A percentile compares a stretch with the other conserved stretches of the same genome.
Conservation (phyloP, 352 stramenopile species). For the Globisporangium radiosum region DNA sequence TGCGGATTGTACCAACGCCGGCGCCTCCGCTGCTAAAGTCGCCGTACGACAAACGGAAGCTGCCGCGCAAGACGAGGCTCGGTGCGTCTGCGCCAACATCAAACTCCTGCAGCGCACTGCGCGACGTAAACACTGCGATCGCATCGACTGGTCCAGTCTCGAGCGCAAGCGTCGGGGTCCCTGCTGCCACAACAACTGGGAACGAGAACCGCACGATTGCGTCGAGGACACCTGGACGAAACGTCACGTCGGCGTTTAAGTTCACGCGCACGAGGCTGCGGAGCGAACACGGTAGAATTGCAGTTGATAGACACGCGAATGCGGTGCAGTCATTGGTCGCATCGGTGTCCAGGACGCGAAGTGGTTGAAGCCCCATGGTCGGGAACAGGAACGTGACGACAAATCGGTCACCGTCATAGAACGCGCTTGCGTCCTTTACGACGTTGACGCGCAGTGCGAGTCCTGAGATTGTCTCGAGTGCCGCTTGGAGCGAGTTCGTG, state of each 20-base stretch:
- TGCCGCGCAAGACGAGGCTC: constrained; percentile 33
- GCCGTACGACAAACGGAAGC: constrained; percentile 53
- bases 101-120: constrained; percentile 44
- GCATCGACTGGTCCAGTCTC: constrained; percentile 27
- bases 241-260: constrained; percentile 27
- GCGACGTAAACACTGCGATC: constrained; percentile 32
- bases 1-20: constrained; percentile 19
- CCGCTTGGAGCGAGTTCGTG: constrained; percentile 24
- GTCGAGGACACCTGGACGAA: constrained; percentile 42
- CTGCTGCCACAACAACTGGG: constrained; percentile 30
- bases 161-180: constrained; percentile 29
- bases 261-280: constrained; percentile 34
- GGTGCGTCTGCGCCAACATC: constrained; percentile 47
- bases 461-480: constrained; percentile 32
- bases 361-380: constrained; percentile 32
- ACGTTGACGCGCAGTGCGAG: constrained; percentile 36
- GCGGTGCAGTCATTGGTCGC: constrained; percentile 16
- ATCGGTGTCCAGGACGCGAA: constrained; percentile 21
- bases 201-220: constrained; percentile 40
- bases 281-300: constrained; percentile 25
- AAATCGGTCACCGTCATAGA: constrained; percentile 48
- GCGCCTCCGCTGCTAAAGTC: constrained; percentile 28
- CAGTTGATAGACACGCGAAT: constrained; percentile 23
- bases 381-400: constrained; percentile 46
- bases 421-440: constrained; percentile 24